Conservation (phyloP, 106 monocot species). For the Iris macrosiphon region DNA sequence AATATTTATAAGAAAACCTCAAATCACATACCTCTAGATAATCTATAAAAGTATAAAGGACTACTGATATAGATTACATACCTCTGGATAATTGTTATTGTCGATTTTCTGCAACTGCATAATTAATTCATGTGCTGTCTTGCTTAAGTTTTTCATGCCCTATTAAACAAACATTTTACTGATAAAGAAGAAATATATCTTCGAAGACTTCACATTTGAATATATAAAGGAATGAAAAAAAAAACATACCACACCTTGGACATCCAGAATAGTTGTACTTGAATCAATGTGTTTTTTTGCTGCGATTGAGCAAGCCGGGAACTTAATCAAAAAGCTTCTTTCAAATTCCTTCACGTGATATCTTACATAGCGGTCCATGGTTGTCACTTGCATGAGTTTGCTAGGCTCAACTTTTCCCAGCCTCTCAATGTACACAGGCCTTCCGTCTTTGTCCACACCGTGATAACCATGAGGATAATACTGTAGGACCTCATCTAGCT, state of each 20-base stretch:
- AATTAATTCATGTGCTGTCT: constrained; percentile 37
- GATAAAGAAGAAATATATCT: constrained; percentile 1
- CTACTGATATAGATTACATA: neutral
- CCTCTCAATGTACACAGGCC: constrained; percentile 68
- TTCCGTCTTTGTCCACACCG: constrained; percentile 64
- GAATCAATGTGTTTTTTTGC: constrained; percentile 60
- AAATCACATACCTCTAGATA: neutral
- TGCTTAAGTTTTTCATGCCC: constrained; percentile 34
- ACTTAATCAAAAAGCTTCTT: constrained; percentile 43
- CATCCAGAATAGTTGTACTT: constrained; percentile 68
- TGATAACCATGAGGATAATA: constrained; percentile 75
- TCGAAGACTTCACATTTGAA: neutral
- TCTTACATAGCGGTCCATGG: constrained; percentile 53
- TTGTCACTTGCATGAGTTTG: constrained; percentile 70
- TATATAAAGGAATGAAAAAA: neutral
- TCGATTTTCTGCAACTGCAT: constrained; percentile 34
- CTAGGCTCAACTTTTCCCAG: constrained; percentile 60
- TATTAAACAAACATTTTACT: neutral
- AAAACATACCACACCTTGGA: constrained; percentile 65
- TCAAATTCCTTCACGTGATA: constrained; percentile 76
- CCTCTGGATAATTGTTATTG: constrained; percentile 32
- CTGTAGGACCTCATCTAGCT: constrained; percentile 45
- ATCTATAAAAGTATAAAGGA: neutral
- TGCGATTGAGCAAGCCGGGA: constrained; percentile 63
- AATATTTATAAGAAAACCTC: neutral